Base-by-base conservation (phyloP, 257 asterid genomes). In the Apocynum venetum region DNA sequence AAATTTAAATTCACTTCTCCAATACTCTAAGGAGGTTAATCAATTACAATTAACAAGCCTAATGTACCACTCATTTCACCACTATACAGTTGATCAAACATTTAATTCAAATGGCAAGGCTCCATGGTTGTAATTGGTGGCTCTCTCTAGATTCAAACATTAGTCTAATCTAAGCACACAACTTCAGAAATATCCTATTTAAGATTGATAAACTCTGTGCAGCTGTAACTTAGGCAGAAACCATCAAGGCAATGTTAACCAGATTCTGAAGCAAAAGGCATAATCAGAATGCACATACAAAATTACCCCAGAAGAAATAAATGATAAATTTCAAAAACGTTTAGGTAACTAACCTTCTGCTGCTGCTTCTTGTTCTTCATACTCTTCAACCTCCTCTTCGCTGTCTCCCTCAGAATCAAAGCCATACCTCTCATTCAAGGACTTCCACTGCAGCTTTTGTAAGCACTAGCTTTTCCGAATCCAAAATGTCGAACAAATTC, bases 401-500 rank as follows among this genome's bases (percentile, higher is more conserved):
- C 78, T 81, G 8, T 81, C 86, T 2, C 81, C 87, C 20, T 73
- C 89, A 7, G 44, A 73, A 19, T 80, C 88, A 60, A 80, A 40
- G 52, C 99, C 99, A 68, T 96, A 96, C 79, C 99, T 86, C 77
- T 85, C 90, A 78, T 89, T 96, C 95, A 96, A 84, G 82, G 82
- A 91, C 83, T 31, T 91, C 94, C 14, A 89, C 94, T 1, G 98
- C 99, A 3, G 87, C 93, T 71, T 87, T 88, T 0, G 97, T 91
- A 6, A 93, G 88, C 49, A 96, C 87, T 84, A 93, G 79, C 79
- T 83, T 96, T 83, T 96, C 97, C 0, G 97, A 76, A 83, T 96
- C 92, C 92, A 96, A 84, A 81, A 96, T 84, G 79, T 96, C 99
- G 67, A 93, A 96, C 86, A 96, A 53, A 81, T 96, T 96, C 81